A percentile compares a stretch with the other conserved stretches of the same genome.
Evolutionary conservation across 129 eudicot genomes (phyloP).

Genomic region (Pseudognaphalium luteoalbum): DNA sequence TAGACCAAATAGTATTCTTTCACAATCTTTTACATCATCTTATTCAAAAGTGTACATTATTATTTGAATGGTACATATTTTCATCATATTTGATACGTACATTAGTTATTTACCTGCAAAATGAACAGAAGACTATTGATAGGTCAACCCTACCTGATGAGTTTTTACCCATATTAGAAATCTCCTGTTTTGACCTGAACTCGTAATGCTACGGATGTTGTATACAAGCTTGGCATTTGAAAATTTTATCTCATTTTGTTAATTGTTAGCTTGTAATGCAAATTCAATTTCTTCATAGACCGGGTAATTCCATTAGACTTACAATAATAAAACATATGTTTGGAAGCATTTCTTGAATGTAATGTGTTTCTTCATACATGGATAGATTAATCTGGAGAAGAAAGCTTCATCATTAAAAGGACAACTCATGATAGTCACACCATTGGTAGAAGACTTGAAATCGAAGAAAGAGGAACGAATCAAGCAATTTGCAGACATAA

Average conservation of each 20-base stretch:
- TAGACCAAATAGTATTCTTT: not conserved
- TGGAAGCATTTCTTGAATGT: constrained; percentile 19
- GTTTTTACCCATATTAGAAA: not conserved
- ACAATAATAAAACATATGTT: not conserved
- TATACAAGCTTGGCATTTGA: not conserved
- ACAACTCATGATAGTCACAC: constrained; percentile 60
- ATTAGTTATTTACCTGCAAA: not conserved
- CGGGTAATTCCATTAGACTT: not conserved
- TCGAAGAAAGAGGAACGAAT: constrained; percentile 55
- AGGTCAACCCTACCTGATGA: not conserved
- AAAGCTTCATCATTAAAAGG: constrained; percentile 60
- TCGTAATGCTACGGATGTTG: not conserved
- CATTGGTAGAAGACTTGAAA: constrained; percentile 62
- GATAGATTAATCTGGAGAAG: constrained; percentile 55
- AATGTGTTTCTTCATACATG: constrained; percentile 4
- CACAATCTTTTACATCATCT: not conserved
- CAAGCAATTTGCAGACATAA: constrained; percentile 68
- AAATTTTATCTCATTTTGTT: not conserved
- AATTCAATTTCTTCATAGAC: not conserved
- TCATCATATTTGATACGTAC: no score
- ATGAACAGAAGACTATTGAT: not conserved
- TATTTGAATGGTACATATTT: no score
- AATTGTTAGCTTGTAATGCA: constrained; percentile 18
- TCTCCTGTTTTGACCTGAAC: constrained; percentile 1
- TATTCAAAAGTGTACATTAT: not conserved